Evolutionary conservation across 805 yeast species (phyloP), one percentile per base, ranked within the genome.

Genomic region (Wickerhamomyces xylosicus): DNA sequence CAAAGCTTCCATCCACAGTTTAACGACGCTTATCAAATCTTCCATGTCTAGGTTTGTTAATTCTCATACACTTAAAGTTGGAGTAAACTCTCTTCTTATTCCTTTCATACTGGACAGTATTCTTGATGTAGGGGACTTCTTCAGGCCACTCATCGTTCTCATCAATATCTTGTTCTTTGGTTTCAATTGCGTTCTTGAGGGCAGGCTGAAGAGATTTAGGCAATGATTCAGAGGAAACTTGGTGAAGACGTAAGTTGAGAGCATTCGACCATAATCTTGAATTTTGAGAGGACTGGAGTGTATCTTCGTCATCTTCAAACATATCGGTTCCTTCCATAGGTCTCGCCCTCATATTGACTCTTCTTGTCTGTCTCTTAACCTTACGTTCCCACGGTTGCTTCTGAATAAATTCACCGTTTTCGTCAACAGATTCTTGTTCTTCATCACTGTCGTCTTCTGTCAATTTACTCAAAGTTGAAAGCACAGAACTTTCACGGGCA

Each of bases 341-440:
- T 32, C 49, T 34, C 4, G 53, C 47, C 14, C 44, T 47, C 39
- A 49, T 52, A 20, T 47, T 51, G 9, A 50, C 56, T 20, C 54
- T 44, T 38, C 59, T 48, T 8, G 57, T 51, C 29, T 57, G 55
- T 39, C 63, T 55, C 37, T 64, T 57, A 14, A 8, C 50, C 62
- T 40, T 43, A 58, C 47, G 61, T 62, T 59, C 61, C 45, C 42
- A 37, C 10, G 25, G 33, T 5, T 34, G 15, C 5, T 21, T 35
- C n/a, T n/a, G n/a, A n/a, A n/a, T n/a, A n/a, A n/a, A n/a, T n/a
- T 21, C 25, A 10, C 44, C 47, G 9, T 40, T 51, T 32, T 39
- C 47, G 27, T 45, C 48, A 3, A 35, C 33, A 1, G 33, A 28
- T 1, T 35, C 37, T 7, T 39, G 46, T 1, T 33, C 37, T 20